A percentile compares a stretch with the other conserved stretches of the same genome.
Conservation (phyloP, 164 flowering plant species). For the Chimonanthus praecox region DNA sequence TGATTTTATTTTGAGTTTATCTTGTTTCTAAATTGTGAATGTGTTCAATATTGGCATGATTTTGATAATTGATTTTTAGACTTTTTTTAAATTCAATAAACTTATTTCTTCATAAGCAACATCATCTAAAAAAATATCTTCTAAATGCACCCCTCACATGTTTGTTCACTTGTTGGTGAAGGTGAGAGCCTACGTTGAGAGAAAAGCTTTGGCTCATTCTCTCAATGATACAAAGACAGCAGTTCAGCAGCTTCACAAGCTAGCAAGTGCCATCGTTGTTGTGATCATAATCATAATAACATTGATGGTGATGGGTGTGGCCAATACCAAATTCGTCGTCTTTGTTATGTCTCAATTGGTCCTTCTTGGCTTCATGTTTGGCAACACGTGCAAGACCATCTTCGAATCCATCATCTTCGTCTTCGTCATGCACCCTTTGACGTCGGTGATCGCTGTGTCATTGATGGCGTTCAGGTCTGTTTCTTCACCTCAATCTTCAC, state of each 20-base stretch:
- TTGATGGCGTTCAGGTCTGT: slow-evolving; percentile 52
- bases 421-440: slow-evolving; percentile 62
- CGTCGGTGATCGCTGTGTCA: slow-evolving; percentile 56
- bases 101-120: too few species aligned
- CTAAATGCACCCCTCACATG: too few species aligned
- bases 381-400: slow-evolving; percentile 44
- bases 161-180: slow-evolving; percentile 3
- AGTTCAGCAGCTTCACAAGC: slow-evolving; percentile 47
- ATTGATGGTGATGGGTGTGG: slow-evolving; percentile 42
- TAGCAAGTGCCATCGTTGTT: slow-evolving; percentile 32
- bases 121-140: too few species aligned
- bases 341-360: slow-evolving; percentile 40
- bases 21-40: too few species aligned
- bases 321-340: slow-evolving; percentile 35
- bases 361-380: slow-evolving; percentile 40
- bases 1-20: too few species aligned
- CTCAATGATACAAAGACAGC: slow-evolving; percentile 61
- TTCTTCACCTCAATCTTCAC: not conserved
- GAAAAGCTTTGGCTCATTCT: slow-evolving; percentile 47
- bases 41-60: too few species aligned
- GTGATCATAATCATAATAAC: slow-evolving; percentile 31
- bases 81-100: too few species aligned
- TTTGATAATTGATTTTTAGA: too few species aligned
- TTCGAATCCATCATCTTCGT: slow-evolving; percentile 59
- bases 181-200: slow-evolving; percentile 44